Base-by-base conservation (phyloP, 2,329 filamentous ascomycete genomes). In the Zymoseptoria pseudotritici region DNA sequence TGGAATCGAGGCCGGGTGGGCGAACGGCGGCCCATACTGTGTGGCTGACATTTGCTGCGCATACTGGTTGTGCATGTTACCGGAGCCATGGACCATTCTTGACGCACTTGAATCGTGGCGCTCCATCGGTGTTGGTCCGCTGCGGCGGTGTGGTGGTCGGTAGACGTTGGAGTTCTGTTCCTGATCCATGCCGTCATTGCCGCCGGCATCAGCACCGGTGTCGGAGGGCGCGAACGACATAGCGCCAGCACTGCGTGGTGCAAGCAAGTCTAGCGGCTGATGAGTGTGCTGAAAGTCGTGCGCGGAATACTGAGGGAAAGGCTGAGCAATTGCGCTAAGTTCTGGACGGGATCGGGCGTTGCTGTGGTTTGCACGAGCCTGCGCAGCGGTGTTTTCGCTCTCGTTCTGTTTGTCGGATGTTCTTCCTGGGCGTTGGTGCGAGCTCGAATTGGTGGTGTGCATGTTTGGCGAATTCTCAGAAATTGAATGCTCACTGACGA, bases 191-290 rank as follows among this genome's bases (percentile, higher is more conserved):
- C 36, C 68, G 24, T 66, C 59, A 10, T 65, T 69, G 49, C 52
- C 26, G 20, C 55, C 58, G 22, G 36, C 54, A 42, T 73, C 63
- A 11, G 70, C 70, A 50, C 73, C 69, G 52, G 71, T 66, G 10
- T 46, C 36, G 36, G 36, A 46, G 17, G 36, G 36, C 36, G 36
- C 36, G 36, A 46, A n/a, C 13, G 36, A 46, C 36, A 46, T 46
- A 17, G 36, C 36, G 13, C 17, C 13, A 6, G 36, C 36, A 46
- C 36, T 46, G 11, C 17, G 11, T n/a, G 13, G 36, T 17, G 17
- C 13, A n/a, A 46, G 36, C 13, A 46, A 46, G 36, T 17, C 17
- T n/a, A 17, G 36, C 36, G 36, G 5, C 36, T 46, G 36, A 46
- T 46, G 36, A n/a, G 13, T 46, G 5, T 46, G 36, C 36, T 46